Base-by-base conservation (phyloP, 1,284 basidiomycete species). In the Malassezia caprae region DNA sequence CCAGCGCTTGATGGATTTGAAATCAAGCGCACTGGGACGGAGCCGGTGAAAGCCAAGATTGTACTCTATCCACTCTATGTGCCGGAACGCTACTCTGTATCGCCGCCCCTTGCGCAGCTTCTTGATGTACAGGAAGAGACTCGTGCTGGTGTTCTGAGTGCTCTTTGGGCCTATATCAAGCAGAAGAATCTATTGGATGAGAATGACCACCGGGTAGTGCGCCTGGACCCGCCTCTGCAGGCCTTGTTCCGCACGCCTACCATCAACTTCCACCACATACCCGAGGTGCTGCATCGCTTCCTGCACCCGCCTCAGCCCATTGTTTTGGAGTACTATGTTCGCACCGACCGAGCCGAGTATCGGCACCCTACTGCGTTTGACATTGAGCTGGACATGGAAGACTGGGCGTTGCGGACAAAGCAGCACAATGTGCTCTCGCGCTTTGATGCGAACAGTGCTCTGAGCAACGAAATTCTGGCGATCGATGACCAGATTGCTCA, bases 121-220 rank as follows among this genome's bases (percentile, higher is more conserved):
- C 78, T 96, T 35, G 85, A 84, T 21, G 80, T 93, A 65, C 85
- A 85, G 60, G 88, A 96, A 72, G 90, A 88, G 34, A 90, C 87
- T 34, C 81, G 88, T 23, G 78, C 85, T 11, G 88, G 85, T 11
- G 82, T 89, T 17, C 81, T 96, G 35, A 84, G 87, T 55, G 82
- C 87, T 0, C 75, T 96, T 10, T 96, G 91, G 91, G 87, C 85
- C 66, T 90, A 94, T 66, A 86, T 96, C 77, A 93, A 93, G 75
- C 78, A 85, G 17, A 80, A 87, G 59, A 83, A 84, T 21, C 79
- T 96, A 17, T 88, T 94, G 76, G 90, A 96, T 75, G 90, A 91
- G 70, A 83, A 84, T 0, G 90, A 96, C 75, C 81, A 85, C 53
- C 82, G 86, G 43, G 77, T 84, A 50, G 82, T 96, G 58, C 82